Percentiles rank a stretch among this genome's conserved stretches.
Conservation (phyloP, 106 monocot species). For the Vanilla planifolia region DNA sequence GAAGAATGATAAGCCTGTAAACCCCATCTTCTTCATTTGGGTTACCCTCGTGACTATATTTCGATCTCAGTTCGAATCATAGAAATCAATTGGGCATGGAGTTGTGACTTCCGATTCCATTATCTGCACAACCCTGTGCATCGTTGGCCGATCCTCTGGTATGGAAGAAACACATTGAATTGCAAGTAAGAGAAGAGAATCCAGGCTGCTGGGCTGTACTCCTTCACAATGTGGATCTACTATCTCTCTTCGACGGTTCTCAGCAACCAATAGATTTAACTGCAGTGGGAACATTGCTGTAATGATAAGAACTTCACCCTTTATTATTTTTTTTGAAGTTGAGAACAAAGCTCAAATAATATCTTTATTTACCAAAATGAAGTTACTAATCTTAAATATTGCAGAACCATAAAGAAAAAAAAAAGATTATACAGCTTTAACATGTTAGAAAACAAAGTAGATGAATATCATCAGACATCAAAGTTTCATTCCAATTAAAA, state of each 20-base stretch:
- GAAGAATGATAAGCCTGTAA: too few species aligned
- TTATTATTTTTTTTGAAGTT: too few species aligned
- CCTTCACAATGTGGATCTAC: constrained; percentile 72
- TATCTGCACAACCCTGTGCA: constrained; percentile 87
- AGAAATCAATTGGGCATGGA: constrained; percentile 92
- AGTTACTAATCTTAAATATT: too few species aligned
- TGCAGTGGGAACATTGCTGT: constrained; percentile 14
- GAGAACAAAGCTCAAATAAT: too few species aligned
- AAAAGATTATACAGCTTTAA: too few species aligned
- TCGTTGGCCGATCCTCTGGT: constrained; percentile 86
- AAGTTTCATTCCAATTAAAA: background rate
- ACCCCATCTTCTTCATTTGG: too few species aligned
- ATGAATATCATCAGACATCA: background rate
- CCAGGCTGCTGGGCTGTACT: constrained; percentile 68
- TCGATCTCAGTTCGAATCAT: constrained; percentile 75
- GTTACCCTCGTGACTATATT: too few species aligned
- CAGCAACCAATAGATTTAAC: constrained; percentile 77
- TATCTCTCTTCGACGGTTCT: constrained; percentile 79
- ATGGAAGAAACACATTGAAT: constrained; percentile 63
- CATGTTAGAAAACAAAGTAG: background rate
- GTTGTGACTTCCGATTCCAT: constrained; percentile 92
- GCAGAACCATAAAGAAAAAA: background rate
- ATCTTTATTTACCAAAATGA: too few species aligned
- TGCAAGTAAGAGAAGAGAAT: constrained; percentile 68
- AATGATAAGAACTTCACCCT: background rate